Percentiles rank a stretch among this genome's conserved stretches.
Conservation (phyloP, 805 yeast genomes). For the Torulaspora quercuum region DNA sequence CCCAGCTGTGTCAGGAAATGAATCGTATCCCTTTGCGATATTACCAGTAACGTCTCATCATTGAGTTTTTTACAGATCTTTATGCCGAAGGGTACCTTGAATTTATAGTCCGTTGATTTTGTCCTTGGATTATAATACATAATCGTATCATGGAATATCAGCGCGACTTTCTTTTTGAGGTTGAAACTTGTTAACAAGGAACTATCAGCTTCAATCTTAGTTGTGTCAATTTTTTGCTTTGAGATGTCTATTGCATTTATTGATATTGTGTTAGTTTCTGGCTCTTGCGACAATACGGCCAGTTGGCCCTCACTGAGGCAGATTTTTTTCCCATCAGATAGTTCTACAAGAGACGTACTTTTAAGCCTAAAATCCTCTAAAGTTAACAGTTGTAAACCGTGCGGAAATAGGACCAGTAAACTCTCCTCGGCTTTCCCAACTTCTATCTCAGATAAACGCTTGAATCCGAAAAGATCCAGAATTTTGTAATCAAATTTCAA, state of each 20-base stretch:
- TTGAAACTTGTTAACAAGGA: slow-evolving; percentile 14
- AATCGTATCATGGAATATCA: slow-evolving; percentile 20
- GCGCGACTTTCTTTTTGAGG: slow-evolving; percentile 15
- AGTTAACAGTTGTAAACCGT: slow-evolving; percentile 32
- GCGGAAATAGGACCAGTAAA: slow-evolving; percentile 28
- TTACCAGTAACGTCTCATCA: slow-evolving; percentile 20
- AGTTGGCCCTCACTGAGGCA: slow-evolving; percentile 20
- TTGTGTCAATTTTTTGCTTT: slow-evolving; percentile 14
- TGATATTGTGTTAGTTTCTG: slow-evolving; percentile 2
- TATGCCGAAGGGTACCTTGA: slow-evolving; percentile 15
- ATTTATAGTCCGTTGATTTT: slow-evolving; percentile 15
- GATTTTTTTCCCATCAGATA: slow-evolving; percentile 22
- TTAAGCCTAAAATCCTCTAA: slow-evolving; percentile 29
- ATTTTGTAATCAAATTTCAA: slow-evolving; percentile 35
- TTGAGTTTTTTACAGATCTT: slow-evolving; percentile 25
- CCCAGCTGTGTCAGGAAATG: slow-evolving; percentile 30
- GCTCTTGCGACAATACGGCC: slow-evolving; percentile 20
- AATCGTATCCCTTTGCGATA: slow-evolving; percentile 25
- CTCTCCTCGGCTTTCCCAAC: slow-evolving; percentile 25
- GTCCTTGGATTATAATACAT: slow-evolving; percentile 21
- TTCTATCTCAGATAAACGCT: slow-evolving; percentile 17
- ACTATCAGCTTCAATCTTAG: slow-evolving; percentile 11
- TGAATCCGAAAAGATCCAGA: slow-evolving; percentile 29
- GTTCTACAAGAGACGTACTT: slow-evolving; percentile 25
- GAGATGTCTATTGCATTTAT: slow-evolving; percentile 21